Conservation (phyloP, 2,329 filamentous ascomycete genomes). For the Cladosporium sp. region DNA sequence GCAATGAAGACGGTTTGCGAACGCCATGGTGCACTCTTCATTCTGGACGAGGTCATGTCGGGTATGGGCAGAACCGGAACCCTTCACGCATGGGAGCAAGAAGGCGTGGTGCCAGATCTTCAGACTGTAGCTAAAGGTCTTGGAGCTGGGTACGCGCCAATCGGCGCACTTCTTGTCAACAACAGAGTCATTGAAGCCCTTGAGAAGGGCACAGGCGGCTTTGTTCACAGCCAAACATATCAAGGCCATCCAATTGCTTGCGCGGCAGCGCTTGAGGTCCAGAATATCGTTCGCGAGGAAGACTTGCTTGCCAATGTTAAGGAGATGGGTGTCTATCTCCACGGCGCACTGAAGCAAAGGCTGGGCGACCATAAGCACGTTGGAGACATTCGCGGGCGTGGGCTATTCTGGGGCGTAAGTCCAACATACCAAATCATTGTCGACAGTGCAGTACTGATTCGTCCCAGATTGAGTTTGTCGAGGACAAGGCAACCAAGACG, state of each 20-base stretch:
- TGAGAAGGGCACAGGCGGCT: slow-evolving; percentile 37
- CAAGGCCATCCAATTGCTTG: slow-evolving; percentile 56
- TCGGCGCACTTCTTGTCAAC: slow-evolving; percentile 55
- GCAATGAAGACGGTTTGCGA: slow-evolving; percentile 52
- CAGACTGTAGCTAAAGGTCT: slow-evolving; percentile 62
- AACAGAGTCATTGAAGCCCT: slow-evolving; percentile 46
- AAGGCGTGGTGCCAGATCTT: slow-evolving; percentile 54
- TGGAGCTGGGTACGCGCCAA: slow-evolving; percentile 57
- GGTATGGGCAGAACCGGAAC: slow-evolving; percentile 29
- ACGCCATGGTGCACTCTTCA: slow-evolving; percentile 52
- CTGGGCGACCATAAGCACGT: slow-evolving; percentile 47
- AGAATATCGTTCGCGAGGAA: slow-evolving; percentile 52
- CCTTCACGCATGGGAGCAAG: slow-evolving; percentile 29
- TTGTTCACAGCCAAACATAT: slow-evolving; percentile 58
- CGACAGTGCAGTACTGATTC: not conserved
- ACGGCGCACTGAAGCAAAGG: slow-evolving; percentile 36
- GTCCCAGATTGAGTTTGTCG: slow-evolving; percentile 49
- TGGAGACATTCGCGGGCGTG: slow-evolving; percentile 56
- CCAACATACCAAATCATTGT: not conserved
- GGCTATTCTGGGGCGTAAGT: slow-evolving; percentile 50
- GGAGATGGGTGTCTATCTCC: slow-evolving; percentile 47
- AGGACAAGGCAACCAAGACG: slow-evolving; percentile 47
- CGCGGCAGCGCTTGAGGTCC: slow-evolving; percentile 58
- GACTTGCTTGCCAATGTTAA: slow-evolving; percentile 53
- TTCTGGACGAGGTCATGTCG: slow-evolving; percentile 42